Evolutionary conservation across 1,284 basidiomycete genomes (phyloP).

Genomic region (Pterulicium gracile): DNA sequence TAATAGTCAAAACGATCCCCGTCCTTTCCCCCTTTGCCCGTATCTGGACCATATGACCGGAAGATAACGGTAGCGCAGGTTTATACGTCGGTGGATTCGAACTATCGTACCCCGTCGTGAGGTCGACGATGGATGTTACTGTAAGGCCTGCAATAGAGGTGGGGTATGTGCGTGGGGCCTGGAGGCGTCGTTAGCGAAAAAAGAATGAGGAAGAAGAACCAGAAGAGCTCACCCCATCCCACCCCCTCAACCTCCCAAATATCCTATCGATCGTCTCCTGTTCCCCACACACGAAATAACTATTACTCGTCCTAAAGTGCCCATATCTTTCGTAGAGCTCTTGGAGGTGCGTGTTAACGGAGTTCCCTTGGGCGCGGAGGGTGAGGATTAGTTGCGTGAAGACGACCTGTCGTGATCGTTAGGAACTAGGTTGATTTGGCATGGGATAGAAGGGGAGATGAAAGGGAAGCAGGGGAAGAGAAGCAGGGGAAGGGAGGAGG

Average conservation of each 20-base stretch:
- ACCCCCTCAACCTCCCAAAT: constrained; percentile 55
- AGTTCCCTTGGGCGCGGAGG: constrained; percentile 39
- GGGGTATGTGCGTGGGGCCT: constrained; percentile 38
- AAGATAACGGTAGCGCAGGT: constrained; percentile 60
- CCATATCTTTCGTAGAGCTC: constrained; percentile 41
- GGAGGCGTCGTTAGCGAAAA: constrained; percentile 11
- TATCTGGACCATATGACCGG: constrained; percentile 80
- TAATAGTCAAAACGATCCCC: constrained; percentile 52
- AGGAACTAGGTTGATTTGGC: background rate
- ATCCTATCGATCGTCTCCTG: constrained; percentile 52
- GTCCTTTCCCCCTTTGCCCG: constrained; percentile 35
- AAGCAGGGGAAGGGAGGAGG: background rate
- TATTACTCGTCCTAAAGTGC: constrained; percentile 56
- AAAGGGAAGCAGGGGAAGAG: no score
- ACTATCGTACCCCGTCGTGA: constrained; percentile 69
- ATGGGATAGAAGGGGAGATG: no score
- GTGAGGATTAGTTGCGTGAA: constrained; percentile 58
- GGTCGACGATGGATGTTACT: constrained; percentile 56
- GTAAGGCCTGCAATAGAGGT: constrained; percentile 44
- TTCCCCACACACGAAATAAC: constrained; percentile 70
- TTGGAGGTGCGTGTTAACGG: constrained; percentile 45
- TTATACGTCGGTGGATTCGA: constrained; percentile 52
- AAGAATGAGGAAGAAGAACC: constrained; percentile 3
- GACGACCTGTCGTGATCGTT: constrained; percentile 29
- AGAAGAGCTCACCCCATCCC: constrained; percentile 21